Base-by-base conservation (phyloP, 1,284 basidiomycete species). In the Afroboletus lepidellus region DNA sequence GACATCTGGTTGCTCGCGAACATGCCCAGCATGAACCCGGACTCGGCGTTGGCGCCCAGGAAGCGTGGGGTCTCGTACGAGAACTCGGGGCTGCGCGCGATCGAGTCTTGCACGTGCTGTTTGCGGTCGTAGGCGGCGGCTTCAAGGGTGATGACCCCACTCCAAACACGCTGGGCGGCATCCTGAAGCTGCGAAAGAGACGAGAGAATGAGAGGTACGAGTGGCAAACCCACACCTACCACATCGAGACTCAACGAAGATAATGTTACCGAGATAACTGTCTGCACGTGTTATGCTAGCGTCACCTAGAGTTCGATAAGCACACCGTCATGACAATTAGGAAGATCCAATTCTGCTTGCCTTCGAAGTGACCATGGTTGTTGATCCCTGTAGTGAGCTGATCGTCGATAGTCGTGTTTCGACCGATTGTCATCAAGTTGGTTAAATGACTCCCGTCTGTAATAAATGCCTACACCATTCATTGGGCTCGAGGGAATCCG, bases 191-290 rank as follows among this genome's bases (percentile, higher is more conserved):
- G 8, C 12, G 9, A 38, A 53, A 30, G 0, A 5, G 2, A 29
- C 50, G 3, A 61, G 33, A n/a, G 9, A 39, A 45, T 24, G 15
- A 12, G 8, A n/a, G 8, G 12, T 5, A 3, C 3, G 2, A 2
- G 13, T 18, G 5, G 9, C 13, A 11, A 5, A 7, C 3, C 3
- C 8, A 5, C n/a, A 8, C 60, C 2, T 46, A 53, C 64, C 39
- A 53, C 44, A 15, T 65, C 34, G 32, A 3, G 60, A 61, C 46
- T 63, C 55, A 3, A 61, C 63, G 50, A 67, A 65, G 24, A 24
- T 54, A 34, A 61, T 66, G 41, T 64, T 27, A 1, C 63, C 62
- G 16, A 64, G 59, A 46, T 63, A 66, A 36, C 13, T 54, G 25
- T 66, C 61, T 15, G 45, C 51, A 5, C 58, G 62, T 2, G 55